Evolutionary conservation across 2,329 filamentous ascomycete species (phyloP), one percentile per base, ranked within the genome.

Genomic region (Rhynchosporium secalis): DNA sequence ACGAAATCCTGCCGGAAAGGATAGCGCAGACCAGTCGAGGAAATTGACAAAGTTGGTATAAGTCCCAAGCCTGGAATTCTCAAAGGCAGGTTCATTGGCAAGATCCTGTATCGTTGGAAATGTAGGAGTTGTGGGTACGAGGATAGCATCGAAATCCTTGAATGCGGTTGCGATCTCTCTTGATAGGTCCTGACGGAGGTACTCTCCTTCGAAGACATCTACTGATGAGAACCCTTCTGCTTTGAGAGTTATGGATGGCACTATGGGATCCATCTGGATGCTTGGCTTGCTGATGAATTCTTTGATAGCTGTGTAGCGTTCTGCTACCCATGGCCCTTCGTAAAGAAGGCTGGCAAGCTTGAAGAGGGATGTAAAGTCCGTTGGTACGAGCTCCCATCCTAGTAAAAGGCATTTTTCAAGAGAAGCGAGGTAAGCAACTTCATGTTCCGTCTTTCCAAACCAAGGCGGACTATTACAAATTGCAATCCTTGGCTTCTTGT

Each of bases 31-130:
- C 67, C 85, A 77, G 71, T 87, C 84, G 20, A 87, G 72, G 33
- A 87, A 82, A 67, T 87, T 87, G 15, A 80, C 85, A 68, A 82
- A 86, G 68, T 86, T 84, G 0, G 83, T 85, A 61, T 85, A 86
- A 28, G 78, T 80, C 5, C 83, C 82, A 5, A 85, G 70, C 3
- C 77, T 72, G 3, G 81, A 81, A 66, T 87, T 87, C 68, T 81
- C 78, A 15, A 71, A 73, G 28, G 87, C 76, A 0, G 84, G 84
- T 47, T 84, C 80, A 2, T 73, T 73, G 1, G 77, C 73, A 52
- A 87, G 76, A 62, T 84, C 78, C 20, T 78, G 75, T 3, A 85
- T 77, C 0, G 79, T 84, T 45, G 78, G 78, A 65, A 81, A 80
- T 1, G 75, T 78, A 4, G 84, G 84, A 13, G 82, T 76, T 0